Evolutionary conservation across 1,284 basidiomycete genomes (phyloP).

Genomic region (Earliella scabrosa): DNA sequence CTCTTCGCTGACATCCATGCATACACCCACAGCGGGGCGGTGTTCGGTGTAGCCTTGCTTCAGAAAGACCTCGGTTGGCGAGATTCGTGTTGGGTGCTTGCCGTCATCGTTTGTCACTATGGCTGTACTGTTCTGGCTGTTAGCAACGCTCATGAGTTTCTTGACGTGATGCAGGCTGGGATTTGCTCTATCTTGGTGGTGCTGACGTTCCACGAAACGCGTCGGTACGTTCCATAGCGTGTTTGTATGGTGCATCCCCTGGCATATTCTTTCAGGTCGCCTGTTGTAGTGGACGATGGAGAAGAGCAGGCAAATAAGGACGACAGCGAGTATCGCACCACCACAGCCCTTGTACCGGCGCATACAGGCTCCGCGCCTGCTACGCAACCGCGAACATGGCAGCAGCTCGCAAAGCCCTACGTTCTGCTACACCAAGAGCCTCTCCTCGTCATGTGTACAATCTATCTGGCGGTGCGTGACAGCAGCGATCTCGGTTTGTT

Average conservation of each 20-base stretch:
- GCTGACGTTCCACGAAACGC: constrained; percentile 3
- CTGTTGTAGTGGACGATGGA: too few relatives aligned
- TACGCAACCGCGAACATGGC: too few relatives aligned
- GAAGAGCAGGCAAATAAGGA: too few relatives aligned
- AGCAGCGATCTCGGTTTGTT: too few relatives aligned
- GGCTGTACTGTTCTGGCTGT: too few relatives aligned
- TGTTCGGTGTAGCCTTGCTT: background rate
- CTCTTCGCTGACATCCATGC: background rate
- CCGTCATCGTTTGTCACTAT: background rate
- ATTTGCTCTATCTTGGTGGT: background rate
- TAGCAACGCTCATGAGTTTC: too few relatives aligned
- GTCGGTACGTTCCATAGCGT: background rate
- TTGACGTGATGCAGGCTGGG: constrained; percentile 2
- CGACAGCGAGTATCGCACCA: too few relatives aligned
- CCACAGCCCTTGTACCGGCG: too few relatives aligned
- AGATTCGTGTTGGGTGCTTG: background rate
- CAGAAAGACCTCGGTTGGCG: constrained; percentile 3
- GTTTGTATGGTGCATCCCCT: background rate
- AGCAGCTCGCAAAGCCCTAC: background rate
- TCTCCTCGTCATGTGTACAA: background rate
- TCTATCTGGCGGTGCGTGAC: constrained; percentile 5
- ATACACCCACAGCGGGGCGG: background rate
- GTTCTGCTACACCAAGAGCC: background rate
- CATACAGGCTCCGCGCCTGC: too few relatives aligned
- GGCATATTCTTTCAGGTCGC: too few relatives aligned